Conservation (phyloP, 768 basidiomycete genomes). For the Naganishia friedmannii region DNA sequence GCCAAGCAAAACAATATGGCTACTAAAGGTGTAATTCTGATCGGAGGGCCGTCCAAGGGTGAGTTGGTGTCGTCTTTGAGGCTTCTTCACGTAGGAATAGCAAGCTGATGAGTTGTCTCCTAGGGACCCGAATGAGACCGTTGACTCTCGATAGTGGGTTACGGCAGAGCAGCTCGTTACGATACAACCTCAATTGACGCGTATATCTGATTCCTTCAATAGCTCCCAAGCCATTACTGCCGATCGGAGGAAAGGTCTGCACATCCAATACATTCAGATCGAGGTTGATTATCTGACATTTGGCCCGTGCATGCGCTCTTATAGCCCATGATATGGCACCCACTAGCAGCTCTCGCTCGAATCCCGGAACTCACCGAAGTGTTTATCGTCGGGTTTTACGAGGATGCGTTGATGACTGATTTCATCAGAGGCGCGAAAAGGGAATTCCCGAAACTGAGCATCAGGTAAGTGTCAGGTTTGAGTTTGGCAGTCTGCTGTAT, state of each 20-base stretch:
- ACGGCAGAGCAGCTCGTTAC: background rate
- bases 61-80: background rate
- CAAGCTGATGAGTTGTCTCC: no score
- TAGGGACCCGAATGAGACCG: conserved; percentile 48
- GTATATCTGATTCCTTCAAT: conserved; percentile 28
- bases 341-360: conserved; percentile 52
- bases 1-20: conserved; percentile 33
- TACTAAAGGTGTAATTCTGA: conserved; percentile 52
- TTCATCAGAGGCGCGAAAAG: conserved; percentile 54
- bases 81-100: background rate
- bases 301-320: background rate
- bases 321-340: conserved; percentile 55
- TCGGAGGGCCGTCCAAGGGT: conserved; percentile 53
- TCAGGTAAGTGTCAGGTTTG: conserved; percentile 37
- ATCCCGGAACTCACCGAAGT: conserved; percentile 53
- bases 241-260: conserved; percentile 53
- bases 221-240: conserved; percentile 55
- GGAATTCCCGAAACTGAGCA: conserved; percentile 55
- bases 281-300: background rate
- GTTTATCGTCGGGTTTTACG: conserved; percentile 55
- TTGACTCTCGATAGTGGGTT: conserved; percentile 47
- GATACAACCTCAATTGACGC: background rate
- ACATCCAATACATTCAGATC: background rate
- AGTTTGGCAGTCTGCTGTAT: background rate
- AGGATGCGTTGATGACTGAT: conserved; percentile 52